Evolutionary conservation across 2,329 filamentous ascomycete genomes (phyloP), one percentile per base, ranked within the genome.

Genomic region (Fusarium chaquense): DNA sequence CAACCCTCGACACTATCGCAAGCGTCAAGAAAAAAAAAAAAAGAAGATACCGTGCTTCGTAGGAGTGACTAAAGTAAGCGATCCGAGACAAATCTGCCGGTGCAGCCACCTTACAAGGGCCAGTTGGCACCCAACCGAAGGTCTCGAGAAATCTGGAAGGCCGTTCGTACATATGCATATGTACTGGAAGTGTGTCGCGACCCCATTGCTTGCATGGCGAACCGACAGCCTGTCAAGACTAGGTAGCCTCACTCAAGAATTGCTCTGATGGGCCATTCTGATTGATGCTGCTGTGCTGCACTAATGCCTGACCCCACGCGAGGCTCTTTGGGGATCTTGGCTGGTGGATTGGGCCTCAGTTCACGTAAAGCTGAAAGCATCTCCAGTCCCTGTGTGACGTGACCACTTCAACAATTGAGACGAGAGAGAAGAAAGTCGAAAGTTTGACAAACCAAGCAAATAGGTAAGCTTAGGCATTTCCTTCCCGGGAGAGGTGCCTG

Each of bases 241-340:
- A 57, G 63, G 60, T 70, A 73, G 73, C 73, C 73, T 75, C 73
- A 75, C 67, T 74, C 52, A 60, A 65, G 43, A 40, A 12, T 36
- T 50, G 45, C 44, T 41, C 51, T 62, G 69, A 65, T 43, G 49
- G 52, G 49, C 64, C 59, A 38, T 53, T 50, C 47, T 46, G 64
- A 58, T 52, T 52, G 49, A 52, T 40, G 49, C 35, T 52, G 24
- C 24, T 41, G 24, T 74, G 62, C 73, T 75, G 73, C 73, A 73
- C 66, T 75, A 68, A 70, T 76, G 73, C 73, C 73, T 70, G 69
- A 75, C 72, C 71, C 72, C 72, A 73, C 67, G 70, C 64, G 61
- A 69, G 64, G 69, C 66, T 64, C 58, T 56, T 61, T 47, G 22
- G 43, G 57, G 58, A 35, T 56, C 52, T 72, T 73, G 59, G 62